Evolutionary conservation across 2,329 filamentous ascomycete genomes (phyloP).

Genomic region (Pyrenophora graminea): DNA sequence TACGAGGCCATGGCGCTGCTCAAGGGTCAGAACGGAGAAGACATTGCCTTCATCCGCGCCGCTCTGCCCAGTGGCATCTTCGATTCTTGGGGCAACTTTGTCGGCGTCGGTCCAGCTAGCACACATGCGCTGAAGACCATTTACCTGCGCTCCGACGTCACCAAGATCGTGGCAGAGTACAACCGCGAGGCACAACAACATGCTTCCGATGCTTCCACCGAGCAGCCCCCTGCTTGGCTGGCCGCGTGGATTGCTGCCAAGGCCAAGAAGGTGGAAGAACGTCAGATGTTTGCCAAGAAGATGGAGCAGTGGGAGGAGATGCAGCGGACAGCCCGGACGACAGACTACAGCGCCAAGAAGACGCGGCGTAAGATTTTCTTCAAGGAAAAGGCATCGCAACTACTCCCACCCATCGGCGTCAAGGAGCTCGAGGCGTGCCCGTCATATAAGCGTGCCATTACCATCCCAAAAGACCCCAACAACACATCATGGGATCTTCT

Average conservation of each 20-base stretch:
- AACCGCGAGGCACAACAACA: conserved; percentile 21
- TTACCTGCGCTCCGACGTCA: conserved; percentile 37
- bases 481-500: conserved; percentile 44
- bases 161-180: conserved; percentile 34
- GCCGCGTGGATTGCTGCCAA: conserved; percentile 30
- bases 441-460: conserved; percentile 46
- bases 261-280: conserved; percentile 34
- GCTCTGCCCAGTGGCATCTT: conserved; percentile 42
- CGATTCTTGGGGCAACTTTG: conserved; percentile 48
- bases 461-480: conserved; percentile 46
- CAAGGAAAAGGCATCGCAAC: conserved; percentile 41
- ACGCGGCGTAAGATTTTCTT: conserved; percentile 43
- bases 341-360: conserved; percentile 40
- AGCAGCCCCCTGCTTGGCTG: conserved; percentile 30
- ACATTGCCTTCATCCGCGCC: conserved; percentile 34
- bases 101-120: conserved; percentile 41
- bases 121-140: conserved; percentile 42
- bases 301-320: conserved; percentile 47
- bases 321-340: conserved; percentile 33
- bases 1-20: conserved; percentile 35
- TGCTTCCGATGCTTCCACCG: conserved; percentile 15
- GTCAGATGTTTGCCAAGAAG: conserved; percentile 39
- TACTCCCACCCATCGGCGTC: conserved; percentile 44
- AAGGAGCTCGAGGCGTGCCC: conserved; percentile 45
- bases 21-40: conserved; percentile 31